Conservation (phyloP, 2,329 filamentous ascomycete genomes). For the Phyllosticta paracitricarpa region DNA sequence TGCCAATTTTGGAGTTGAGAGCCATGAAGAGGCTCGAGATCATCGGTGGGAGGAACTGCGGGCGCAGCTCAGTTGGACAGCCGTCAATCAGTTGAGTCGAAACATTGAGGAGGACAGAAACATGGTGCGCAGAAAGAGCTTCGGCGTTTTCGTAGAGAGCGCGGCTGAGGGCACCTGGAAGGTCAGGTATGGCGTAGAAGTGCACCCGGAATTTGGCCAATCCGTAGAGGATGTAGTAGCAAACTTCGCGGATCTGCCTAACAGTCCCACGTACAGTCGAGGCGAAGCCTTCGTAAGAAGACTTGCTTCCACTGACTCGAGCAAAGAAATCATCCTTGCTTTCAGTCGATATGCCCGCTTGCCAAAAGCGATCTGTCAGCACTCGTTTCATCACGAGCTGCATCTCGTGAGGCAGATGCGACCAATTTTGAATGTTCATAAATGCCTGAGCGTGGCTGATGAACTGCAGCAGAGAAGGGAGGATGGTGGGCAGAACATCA, state of each 20-base stretch:
- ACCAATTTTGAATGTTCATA: constrained; percentile 80
- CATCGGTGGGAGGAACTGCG: constrained; percentile 76
- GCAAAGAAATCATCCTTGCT: constrained; percentile 97
- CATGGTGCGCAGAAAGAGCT: constrained; percentile 79
- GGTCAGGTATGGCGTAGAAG: constrained; percentile 82
- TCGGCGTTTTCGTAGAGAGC: constrained; percentile 76
- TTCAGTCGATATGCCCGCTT: constrained; percentile 90
- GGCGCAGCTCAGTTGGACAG: constrained; percentile 69
- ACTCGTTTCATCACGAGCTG: constrained; percentile 69
- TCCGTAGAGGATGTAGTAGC: constrained; percentile 88
- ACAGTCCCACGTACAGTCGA: constrained; percentile 86
- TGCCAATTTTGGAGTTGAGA: constrained; percentile 76
- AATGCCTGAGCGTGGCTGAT: constrained; percentile 85
- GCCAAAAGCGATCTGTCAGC: constrained; percentile 93
- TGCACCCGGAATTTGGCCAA: constrained; percentile 78
- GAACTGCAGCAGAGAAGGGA: constrained; percentile 79
- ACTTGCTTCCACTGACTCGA: constrained; percentile 77
- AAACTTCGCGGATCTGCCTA: constrained; percentile 80
- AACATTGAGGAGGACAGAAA: constrained; percentile 85
- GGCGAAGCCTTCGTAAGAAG: constrained; percentile 83
- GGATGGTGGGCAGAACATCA: constrained; percentile 66
- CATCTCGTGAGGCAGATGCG: constrained; percentile 63
- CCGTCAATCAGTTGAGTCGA: constrained; percentile 84
- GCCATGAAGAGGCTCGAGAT: constrained; percentile 73
- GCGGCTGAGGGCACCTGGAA: constrained; percentile 72